phyloP scores from a whole-genome alignment of 345 rosid genomes.

The Laguncularia racemosa region DNA sequence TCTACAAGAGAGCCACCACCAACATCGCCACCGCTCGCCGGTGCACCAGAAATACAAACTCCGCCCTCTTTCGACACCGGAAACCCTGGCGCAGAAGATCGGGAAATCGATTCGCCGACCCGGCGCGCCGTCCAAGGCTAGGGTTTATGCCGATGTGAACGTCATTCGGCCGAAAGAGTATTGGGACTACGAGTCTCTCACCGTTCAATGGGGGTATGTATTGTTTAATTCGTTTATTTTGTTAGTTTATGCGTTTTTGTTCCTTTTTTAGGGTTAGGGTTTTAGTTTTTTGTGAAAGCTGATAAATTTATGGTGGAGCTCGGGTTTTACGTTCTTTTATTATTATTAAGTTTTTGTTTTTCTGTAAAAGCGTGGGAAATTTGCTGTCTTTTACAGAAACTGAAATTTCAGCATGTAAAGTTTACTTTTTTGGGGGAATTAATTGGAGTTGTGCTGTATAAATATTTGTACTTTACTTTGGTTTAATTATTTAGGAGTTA shows the following conservation, averaged over 20 bases:
- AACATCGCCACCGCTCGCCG: constrained; percentile 8
- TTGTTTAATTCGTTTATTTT: not conserved
- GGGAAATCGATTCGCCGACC: constrained; percentile 88
- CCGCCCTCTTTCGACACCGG: constrained; percentile 19
- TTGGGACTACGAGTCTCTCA: constrained; percentile 83
- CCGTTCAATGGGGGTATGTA: constrained; percentile 78
- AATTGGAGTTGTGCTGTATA: no score
- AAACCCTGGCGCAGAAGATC: constrained; percentile 96
- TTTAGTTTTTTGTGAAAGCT: no score
- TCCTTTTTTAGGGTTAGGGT: no score
- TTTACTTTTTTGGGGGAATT: no score
- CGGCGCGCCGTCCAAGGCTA: constrained; percentile 92
- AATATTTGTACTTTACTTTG: no score
- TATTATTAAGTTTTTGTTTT: no score
- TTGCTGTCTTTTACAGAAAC: no score
- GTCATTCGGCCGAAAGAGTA: constrained; percentile 85
- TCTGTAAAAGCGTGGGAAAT: no score
- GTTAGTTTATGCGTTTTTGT: not conserved
- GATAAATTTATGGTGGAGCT: no score
- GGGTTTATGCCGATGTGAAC: constrained; percentile 89
- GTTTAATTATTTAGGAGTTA: no score
- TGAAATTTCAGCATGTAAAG: no score
- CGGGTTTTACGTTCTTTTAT: no score
- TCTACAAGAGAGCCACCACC: constrained; percentile 18
- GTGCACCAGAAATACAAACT: constrained; percentile 2